Percentiles rank a stretch among this genome's conserved stretches.
These are phyloP conservation scores for Metschnikowia borealis DNA, from an alignment of 805 yeast species.

Conservation along the genomic window DNA sequence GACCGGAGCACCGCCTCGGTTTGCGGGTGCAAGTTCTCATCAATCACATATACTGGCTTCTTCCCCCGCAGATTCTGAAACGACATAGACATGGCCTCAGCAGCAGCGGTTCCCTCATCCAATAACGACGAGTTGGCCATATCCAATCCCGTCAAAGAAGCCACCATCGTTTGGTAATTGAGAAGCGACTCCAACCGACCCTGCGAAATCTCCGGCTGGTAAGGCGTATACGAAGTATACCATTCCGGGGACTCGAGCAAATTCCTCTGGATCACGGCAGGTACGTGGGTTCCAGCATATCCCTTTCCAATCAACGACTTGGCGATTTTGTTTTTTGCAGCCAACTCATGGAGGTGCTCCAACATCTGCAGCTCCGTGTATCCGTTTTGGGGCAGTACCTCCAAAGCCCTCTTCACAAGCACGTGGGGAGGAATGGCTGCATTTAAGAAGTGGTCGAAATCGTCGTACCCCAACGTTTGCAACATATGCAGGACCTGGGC, in stretches of 20 bases:
- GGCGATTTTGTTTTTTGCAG: conserved; percentile 67
- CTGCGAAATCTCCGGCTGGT: conserved; percentile 97
- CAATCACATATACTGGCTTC: conserved; percentile 66
- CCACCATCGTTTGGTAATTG: conserved; percentile 87
- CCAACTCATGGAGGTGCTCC: conserved; percentile 61
- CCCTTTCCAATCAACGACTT: conserved; percentile 90
- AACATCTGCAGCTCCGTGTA: conserved; percentile 80
- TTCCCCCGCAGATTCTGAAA: conserved; percentile 66
- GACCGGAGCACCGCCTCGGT: conserved; percentile 75
- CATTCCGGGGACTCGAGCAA: conserved; percentile 92
- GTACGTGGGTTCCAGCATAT: conserved; percentile 83
- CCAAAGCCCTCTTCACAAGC: conserved; percentile 61
- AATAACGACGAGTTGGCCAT: conserved; percentile 91
- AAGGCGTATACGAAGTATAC: conserved; percentile 98
- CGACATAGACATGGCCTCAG: conserved; percentile 90
- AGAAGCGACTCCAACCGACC: conserved; percentile 88
- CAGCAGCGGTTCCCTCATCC: conserved; percentile 97
- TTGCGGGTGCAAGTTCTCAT: conserved; percentile 75
- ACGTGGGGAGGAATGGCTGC: conserved; percentile 77
- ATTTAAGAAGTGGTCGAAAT: conserved; percentile 65
- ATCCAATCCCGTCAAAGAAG: conserved; percentile 91
- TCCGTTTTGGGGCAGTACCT: conserved; percentile 67
- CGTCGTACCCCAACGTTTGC: conserved; percentile 54
- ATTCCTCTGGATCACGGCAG: conserved; percentile 91
- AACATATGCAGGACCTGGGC: conserved; percentile 65